Conservation (phyloP, 306 rosid species). For the Prunus persica region Prunus_persica_NCBIv2 NC_034009.1:24677501-24678000, state of each 20-base stretch:
- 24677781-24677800: conserved; percentile 75
- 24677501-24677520: conserved; percentile 61
- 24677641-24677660: conserved; percentile 67
- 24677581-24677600: conserved; percentile 62
- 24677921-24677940: conserved; percentile 55
- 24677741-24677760: conserved; percentile 37
- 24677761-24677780: conserved; percentile 40
- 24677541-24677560: conserved; percentile 46
- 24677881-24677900: conserved; percentile 47
- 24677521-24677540: conserved; percentile 38
- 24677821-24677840: conserved; percentile 48
- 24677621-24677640: conserved; percentile 45
- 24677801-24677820: conserved; percentile 52
- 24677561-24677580: conserved; percentile 66
- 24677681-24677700: conserved; percentile 54
- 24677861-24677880: conserved; percentile 55
- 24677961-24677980: conserved; percentile 4
- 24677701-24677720: conserved; percentile 45
- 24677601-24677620: conserved; percentile 57
- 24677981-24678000: conserved; percentile 37
- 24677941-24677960: conserved; percentile 19
- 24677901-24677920: conserved; percentile 70
- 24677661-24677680: conserved; percentile 38
- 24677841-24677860: conserved; percentile 85
- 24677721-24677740: conserved; percentile 54